Conservation (phyloP, 208 protist genomes). For the Naegleria fowleri region DNA sequence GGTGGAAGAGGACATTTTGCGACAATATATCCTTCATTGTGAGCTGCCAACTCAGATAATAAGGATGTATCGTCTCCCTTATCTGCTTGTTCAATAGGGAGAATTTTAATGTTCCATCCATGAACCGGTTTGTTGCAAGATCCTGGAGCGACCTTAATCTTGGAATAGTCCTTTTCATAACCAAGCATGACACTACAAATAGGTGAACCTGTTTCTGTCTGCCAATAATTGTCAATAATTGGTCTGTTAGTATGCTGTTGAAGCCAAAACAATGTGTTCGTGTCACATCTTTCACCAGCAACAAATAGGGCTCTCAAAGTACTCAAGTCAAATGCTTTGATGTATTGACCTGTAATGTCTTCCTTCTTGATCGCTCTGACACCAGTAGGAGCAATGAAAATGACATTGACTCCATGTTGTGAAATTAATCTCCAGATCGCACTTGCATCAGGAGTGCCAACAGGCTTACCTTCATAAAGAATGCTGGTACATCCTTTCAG, state of each 20-base stretch:
- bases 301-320: conserved; percentile 34
- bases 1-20: conserved; percentile 35
- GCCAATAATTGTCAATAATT: conserved; percentile 42
- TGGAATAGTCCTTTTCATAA: not conserved
- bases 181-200: conserved; percentile 28
- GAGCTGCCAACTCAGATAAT: not conserved
- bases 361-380: conserved; percentile 45
- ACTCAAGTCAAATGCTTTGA: conserved; percentile 28
- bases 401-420: conserved; percentile 38
- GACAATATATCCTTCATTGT: not conserved
- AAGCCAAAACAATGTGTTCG: not conserved
- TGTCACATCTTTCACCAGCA: conserved; percentile 36
- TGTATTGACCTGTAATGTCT: not conserved
- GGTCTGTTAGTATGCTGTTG: not conserved
- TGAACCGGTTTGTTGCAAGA: conserved; percentile 4
- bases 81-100: conserved; percentile 13
- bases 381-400: conserved; percentile 48
- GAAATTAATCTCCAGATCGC: conserved; percentile 46
- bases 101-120: conserved; percentile 13
- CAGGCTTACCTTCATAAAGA: conserved; percentile 49
- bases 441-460: conserved; percentile 42
- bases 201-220: conserved; percentile 42
- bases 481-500: conserved; percentile 39
- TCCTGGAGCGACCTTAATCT: not conserved
- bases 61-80: not conserved